Evolutionary conservation across 805 yeast genomes (phyloP), one percentile per base, ranked within the genome.

Genomic region (Kodamaea restingae): DNA sequence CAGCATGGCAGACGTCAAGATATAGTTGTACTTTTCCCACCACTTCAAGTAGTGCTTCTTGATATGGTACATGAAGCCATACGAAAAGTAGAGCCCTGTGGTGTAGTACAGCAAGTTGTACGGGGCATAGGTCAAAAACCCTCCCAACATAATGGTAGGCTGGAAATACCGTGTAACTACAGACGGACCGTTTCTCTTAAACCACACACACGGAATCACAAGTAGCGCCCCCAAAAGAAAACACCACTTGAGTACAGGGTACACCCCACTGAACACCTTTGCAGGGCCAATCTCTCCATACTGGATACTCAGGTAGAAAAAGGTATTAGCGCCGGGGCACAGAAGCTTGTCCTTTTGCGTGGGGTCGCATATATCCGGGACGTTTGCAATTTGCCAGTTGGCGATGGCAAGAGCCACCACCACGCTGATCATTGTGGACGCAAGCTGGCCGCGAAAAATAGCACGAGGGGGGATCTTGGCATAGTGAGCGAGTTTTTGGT

Each of bases 1-100:
- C 7, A 71, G 60, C 18, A 80, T 59, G 1, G 76, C 83, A 37
- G 81, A 73, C 17, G 80, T 65, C 37, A 81, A 56, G 15, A 81
- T 69, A 52, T 80, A 81, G 55, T 81, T 81, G 57, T 83, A 83
- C 56, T 81, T 82, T 29, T 81, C 80, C 88, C 84, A 82, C 84
- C 84, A 73, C 15, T 67, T 56, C 34, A 70, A 52, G 55, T 73
- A 73, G 48, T 67, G 61, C 43, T 65, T 61, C 48, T 74, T 71
- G 49, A 79, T 60, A 50, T 67, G 67, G 58, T 70, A 78, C 63
- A 78, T 78, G 63, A 81, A 82, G 4, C 68, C 36, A 45, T 70
- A 70, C 4, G 85, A 83, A 29, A 76, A 42, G 50, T 70, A 70
- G 50, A 84, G 72, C 39, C 86, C 80, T 8, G 81, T 80, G 0